phyloP scores from a whole-genome alignment of 2,329 filamentous ascomycete genomes.

The Trichoderma arundinaceum region DNA sequence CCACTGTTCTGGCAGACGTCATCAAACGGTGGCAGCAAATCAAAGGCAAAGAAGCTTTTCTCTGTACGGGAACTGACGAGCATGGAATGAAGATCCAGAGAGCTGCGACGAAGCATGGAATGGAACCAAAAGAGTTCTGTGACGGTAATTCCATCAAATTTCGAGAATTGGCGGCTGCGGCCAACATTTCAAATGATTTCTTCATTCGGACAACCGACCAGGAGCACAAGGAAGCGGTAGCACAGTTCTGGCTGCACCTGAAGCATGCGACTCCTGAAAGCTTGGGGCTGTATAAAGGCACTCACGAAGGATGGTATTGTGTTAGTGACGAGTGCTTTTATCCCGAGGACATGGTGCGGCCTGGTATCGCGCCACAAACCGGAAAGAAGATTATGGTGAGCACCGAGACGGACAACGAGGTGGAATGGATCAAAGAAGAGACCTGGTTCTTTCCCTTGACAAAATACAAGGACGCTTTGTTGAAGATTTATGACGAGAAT shows the following conservation, averaged over 20 bases:
- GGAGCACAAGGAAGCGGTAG: slow-evolving; percentile 81
- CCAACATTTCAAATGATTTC: slow-evolving; percentile 76
- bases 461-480: slow-evolving; percentile 75
- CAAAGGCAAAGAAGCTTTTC: slow-evolving; percentile 70
- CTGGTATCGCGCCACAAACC: slow-evolving; percentile 76
- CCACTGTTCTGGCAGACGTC: slow-evolving; percentile 88
- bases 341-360: slow-evolving; percentile 74
- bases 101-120: slow-evolving; percentile 73
- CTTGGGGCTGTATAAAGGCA: slow-evolving; percentile 81
- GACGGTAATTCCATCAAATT: slow-evolving; percentile 84
- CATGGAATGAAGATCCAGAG: slow-evolving; percentile 97
- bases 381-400: slow-evolving; percentile 84
- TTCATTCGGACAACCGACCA: slow-evolving; percentile 92
- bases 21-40: slow-evolving; percentile 90
- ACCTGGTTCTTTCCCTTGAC: slow-evolving; percentile 97
- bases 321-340: slow-evolving; percentile 98
- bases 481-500: slow-evolving; percentile 80
- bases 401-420: slow-evolving; percentile 85
- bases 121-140: slow-evolving; percentile 83
- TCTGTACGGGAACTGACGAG: slow-evolving; percentile 94
- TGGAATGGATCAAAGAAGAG: slow-evolving; percentile 90
- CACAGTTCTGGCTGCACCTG: slow-evolving; percentile 86
- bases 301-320: slow-evolving; percentile 95
- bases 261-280: slow-evolving; percentile 58
- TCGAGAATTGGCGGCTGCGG: slow-evolving; percentile 70